These are phyloP conservation scores for Penicillium crustosum DNA, from an alignment of 2,329 filamentous ascomycete genomes.

Conservation along the genomic window DNA sequence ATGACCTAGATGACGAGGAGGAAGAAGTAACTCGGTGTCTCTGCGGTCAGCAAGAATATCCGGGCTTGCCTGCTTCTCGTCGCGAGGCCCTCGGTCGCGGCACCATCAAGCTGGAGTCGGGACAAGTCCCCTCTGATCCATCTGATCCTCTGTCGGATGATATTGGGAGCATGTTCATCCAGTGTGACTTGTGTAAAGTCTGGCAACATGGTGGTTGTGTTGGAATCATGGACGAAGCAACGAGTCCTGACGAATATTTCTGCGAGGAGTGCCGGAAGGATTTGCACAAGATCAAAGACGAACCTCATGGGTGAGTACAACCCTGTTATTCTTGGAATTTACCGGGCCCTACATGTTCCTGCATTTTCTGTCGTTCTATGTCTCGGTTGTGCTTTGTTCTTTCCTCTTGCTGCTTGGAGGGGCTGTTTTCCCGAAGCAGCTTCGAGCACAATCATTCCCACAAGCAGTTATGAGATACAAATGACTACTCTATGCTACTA, in stretches of 20 bases:
- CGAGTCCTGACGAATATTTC: constrained; percentile 94
- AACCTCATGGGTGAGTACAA: constrained; percentile 75
- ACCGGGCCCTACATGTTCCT: not conserved
- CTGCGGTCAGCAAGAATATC: constrained; percentile 92
- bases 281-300: constrained; percentile 78
- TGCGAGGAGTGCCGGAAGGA: constrained; percentile 94
- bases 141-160: constrained; percentile 71
- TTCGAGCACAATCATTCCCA: not conserved
- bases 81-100: constrained; percentile 54
- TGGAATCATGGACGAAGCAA: constrained; percentile 90
- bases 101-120: constrained; percentile 58
- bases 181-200: constrained; percentile 96
- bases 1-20: constrained; percentile 65
- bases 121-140: constrained; percentile 57
- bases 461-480: not conserved
- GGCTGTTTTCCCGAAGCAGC: constrained; percentile 1
- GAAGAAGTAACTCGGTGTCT: constrained; percentile 95
- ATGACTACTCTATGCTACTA: constrained; percentile 9
- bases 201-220: constrained; percentile 99
- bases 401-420: constrained; percentile 4
- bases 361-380: not conserved
- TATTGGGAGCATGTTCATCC: constrained; percentile 90
- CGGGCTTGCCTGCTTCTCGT: constrained; percentile 68
- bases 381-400: not conserved
- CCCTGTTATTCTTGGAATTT: not conserved